These are phyloP conservation scores for Panellus pusillus DNA, from an alignment of 768 basidiomycete genomes.

Conservation along the genomic window DNA sequence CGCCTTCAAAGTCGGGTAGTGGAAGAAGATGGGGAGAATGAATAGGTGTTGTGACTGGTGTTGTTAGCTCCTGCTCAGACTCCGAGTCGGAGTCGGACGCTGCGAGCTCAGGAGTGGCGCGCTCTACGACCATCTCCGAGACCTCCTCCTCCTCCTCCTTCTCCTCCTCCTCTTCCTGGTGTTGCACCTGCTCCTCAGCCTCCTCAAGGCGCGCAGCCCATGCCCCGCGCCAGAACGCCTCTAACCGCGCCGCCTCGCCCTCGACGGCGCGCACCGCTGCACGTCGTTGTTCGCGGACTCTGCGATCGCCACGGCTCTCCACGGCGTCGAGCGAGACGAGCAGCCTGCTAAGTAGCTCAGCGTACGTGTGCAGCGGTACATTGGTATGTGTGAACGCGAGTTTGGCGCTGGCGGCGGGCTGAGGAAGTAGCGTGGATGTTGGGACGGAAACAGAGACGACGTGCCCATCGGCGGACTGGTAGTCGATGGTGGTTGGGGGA, in stretches of 20 bases:
- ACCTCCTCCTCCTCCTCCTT: constrained; percentile 19
- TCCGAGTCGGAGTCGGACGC: constrained; percentile 12
- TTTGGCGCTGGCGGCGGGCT: constrained; percentile 29
- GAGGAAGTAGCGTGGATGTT: too few species aligned
- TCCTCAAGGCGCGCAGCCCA: constrained; percentile 31
- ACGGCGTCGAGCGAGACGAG: constrained; percentile 69
- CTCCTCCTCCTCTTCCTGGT: constrained; percentile 18
- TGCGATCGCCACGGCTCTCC: constrained; percentile 59
- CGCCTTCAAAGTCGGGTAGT: constrained; percentile 7
- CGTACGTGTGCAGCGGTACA: constrained; percentile 58
- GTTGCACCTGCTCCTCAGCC: constrained; percentile 13
- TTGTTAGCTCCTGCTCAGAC: neutral
- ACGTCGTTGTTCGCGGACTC: constrained; percentile 52
- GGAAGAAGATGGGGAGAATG: too few species aligned
- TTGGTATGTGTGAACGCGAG: constrained; percentile 66
- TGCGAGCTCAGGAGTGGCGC: constrained; percentile 5
- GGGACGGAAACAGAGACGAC: constrained; percentile 28
- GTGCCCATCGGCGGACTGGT: constrained; percentile 37
- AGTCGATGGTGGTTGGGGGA: constrained; percentile 50
- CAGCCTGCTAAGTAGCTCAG: constrained; percentile 61
- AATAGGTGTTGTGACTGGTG: too few species aligned
- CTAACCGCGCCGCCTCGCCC: constrained; percentile 54
- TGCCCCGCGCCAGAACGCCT: constrained; percentile 41
- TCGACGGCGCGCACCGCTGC: constrained; percentile 60
- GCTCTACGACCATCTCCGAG: neutral